Evolutionary conservation across 2,329 filamentous ascomycete species (phyloP), one percentile per base, ranked within the genome.

Genomic region (Sclerotiophoma versabilis): DNA sequence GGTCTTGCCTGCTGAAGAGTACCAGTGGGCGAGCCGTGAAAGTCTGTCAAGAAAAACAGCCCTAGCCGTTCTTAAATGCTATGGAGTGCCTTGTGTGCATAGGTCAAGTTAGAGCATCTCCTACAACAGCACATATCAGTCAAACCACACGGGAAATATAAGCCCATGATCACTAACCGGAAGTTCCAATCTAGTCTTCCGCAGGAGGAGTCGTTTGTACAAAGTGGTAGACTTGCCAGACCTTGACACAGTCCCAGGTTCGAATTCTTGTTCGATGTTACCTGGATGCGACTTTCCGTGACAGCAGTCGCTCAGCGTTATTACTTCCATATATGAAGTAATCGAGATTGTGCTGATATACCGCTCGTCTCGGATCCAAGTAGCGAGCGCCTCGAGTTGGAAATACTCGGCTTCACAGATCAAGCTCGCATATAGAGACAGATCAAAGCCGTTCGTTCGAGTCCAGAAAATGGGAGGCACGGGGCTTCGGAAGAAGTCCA

Each of bases 401-500:
- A 44, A 51, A 51, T 36, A 44, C 27, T 51, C 38, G n/a, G 48
- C 48, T 37, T 51, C 20, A 30, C 19, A 30, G 10, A 51, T 17
- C 19, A 51, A 51, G 37, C 48, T 51, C 15, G 48, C 48, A 27
- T 51, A 51, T 22, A 51, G 27, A 44, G 48, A 17, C 1, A 51
- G 39, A 44, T 51, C 22, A 43, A 51, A 51, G 48, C 48, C 22
- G 38, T 44, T 51, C 22, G 38, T 51, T 11, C 22, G 15, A 44
- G 48, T 51, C 48, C 22, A 44, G 48, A 51, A 51, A 29, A 51
- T 51, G n/a, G 38, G 48, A 25, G 38, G 48, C 15, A 36, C 37
- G 30, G 48, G 20, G 29, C 48, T 43, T 44, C 30, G 30, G 44
- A 51, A 44, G 38, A 51, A 51, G 38, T 51, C 38, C 36, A 51